Percentiles rank a stretch among this genome's conserved stretches.
These are phyloP conservation scores for Hydnomerulius pinastri DNA, from an alignment of 768 basidiomycete genomes.

Conservation along the genomic window DNA sequence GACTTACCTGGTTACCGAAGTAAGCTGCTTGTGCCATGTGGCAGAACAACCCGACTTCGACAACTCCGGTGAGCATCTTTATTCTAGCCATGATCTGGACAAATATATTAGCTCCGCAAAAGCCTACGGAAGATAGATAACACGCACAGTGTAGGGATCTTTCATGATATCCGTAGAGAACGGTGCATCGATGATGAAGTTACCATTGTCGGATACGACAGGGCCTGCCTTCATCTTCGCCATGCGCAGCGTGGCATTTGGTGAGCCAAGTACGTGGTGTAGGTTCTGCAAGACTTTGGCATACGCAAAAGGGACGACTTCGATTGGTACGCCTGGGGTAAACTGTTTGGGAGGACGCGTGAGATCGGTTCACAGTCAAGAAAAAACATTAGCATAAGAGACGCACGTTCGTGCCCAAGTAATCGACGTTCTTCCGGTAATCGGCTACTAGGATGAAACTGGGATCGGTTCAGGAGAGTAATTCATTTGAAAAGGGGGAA, in stretches of 20 bases:
- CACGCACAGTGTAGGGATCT: conserved; percentile 60
- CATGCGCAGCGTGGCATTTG: conserved; percentile 85
- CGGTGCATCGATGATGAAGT: conserved; percentile 97
- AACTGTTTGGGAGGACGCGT: conserved; percentile 50
- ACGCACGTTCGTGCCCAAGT: conserved; percentile 81
- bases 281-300: conserved; percentile 80
- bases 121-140: conserved; percentile 1
- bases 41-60: conserved; percentile 99
- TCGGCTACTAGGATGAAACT: conserved; percentile 94
- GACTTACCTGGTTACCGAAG: conserved; percentile 79
- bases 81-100: conserved; percentile 79
- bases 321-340: conserved; percentile 88
- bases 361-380: not conserved
- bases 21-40: conserved; percentile 93
- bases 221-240: conserved; percentile 93
- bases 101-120: no score
- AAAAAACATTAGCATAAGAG: not conserved
- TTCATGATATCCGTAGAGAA: conserved; percentile 71
- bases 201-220: conserved; percentile 95
- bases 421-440: conserved; percentile 87
- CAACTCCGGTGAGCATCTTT: conserved; percentile 95
- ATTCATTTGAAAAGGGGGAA: not conserved
- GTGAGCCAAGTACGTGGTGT: conserved; percentile 58
- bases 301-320: conserved; percentile 97
- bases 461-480: conserved; percentile 1